A percentile compares a stretch with the other conserved stretches of the same genome.
phyloP scores from a whole-genome alignment of 1,284 basidiomycete genomes.

The Melampsora larici-populina region DNA sequence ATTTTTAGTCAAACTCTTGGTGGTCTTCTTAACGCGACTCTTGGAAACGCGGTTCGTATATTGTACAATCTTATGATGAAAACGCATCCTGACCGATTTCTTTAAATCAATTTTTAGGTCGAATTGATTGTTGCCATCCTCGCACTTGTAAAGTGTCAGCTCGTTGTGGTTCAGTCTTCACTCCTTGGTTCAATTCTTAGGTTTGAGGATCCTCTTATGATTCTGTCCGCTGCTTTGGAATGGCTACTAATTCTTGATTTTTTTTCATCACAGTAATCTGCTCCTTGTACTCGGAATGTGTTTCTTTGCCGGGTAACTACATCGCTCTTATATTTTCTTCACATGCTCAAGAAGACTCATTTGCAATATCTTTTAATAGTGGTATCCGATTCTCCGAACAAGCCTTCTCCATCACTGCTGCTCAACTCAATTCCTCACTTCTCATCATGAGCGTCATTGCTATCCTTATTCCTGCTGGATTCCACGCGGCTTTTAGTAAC shows the following conservation, averaged over 20 bases:
- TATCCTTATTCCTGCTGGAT: constrained; percentile 70
- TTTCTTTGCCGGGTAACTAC: constrained; percentile 53
- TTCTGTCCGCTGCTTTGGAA: constrained; percentile 70
- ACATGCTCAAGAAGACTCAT: too few relatives aligned
- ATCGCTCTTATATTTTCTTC: too few relatives aligned
- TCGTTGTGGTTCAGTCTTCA: constrained; percentile 52
- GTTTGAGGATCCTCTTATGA: constrained; percentile 55
- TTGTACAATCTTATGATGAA: constrained; percentile 21
- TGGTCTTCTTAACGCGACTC: constrained; percentile 36
- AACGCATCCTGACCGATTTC: constrained; percentile 5
- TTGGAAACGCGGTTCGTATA: constrained; percentile 40
- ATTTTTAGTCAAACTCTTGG: constrained; percentile 33
- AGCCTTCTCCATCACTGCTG: constrained; percentile 69
- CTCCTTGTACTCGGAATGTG: constrained; percentile 56
- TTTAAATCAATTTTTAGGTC: constrained; percentile 50
- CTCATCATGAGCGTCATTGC: constrained; percentile 61
- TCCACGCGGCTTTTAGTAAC: constrained; percentile 58
- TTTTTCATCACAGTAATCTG: constrained; percentile 30
- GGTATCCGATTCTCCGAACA: constrained; percentile 67
- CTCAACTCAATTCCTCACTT: constrained; percentile 64
- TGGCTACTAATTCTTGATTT: too few relatives aligned
- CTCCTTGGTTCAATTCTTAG: constrained; percentile 43
- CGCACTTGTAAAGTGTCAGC: constrained; percentile 51
- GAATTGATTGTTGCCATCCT: constrained; percentile 67
- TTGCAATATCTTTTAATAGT: constrained; percentile 64